Conservation (phyloP, 2,329 filamentous ascomycete genomes). For the Diaporthe destruens region DNA sequence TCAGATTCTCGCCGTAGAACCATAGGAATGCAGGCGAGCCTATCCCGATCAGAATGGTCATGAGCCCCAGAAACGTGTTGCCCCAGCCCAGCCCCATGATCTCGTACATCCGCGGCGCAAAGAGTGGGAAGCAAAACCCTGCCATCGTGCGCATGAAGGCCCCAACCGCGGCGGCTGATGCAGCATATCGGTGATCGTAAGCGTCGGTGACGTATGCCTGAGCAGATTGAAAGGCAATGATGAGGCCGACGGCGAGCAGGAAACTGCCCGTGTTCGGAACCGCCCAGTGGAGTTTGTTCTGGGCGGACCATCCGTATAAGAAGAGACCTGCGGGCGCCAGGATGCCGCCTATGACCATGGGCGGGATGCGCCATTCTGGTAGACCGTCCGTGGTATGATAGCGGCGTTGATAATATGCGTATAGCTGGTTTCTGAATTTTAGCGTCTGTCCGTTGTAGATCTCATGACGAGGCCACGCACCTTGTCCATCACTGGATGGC, state of each 20-base stretch:
- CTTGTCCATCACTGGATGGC: conserved; percentile 22
- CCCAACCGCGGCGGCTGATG: conserved; percentile 63
- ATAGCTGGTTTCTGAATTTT: background rate
- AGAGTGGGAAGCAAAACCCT: conserved; percentile 70
- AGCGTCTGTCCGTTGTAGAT: rapidly evolving
- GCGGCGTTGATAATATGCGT: conserved; percentile 40
- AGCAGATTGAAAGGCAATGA: conserved; percentile 69
- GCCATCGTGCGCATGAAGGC: conserved; percentile 68
- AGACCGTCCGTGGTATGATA: conserved; percentile 44
- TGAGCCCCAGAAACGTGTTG: conserved; percentile 46
- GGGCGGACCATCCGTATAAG: conserved; percentile 60
- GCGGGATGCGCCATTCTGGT: conserved; percentile 53
- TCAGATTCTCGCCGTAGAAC: conserved; percentile 22
- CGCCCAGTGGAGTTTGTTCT: conserved; percentile 61
- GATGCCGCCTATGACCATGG: conserved; percentile 52
- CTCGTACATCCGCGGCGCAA: conserved; percentile 61
- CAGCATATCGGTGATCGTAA: conserved; percentile 52
- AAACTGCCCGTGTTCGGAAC: conserved; percentile 70
- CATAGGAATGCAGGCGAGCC: conserved; percentile 14
- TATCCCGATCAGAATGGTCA: background rate
- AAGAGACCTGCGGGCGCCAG: conserved; percentile 63
- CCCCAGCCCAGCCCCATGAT: conserved; percentile 59
- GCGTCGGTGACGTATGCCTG: conserved; percentile 71
- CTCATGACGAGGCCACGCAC: background rate
- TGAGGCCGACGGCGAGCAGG: conserved; percentile 61